Evolutionary conservation across 1,139 yeast genomes (phyloP), one percentile per base, ranked within the genome.

Genomic region (Hansenula lynferdii): DNA sequence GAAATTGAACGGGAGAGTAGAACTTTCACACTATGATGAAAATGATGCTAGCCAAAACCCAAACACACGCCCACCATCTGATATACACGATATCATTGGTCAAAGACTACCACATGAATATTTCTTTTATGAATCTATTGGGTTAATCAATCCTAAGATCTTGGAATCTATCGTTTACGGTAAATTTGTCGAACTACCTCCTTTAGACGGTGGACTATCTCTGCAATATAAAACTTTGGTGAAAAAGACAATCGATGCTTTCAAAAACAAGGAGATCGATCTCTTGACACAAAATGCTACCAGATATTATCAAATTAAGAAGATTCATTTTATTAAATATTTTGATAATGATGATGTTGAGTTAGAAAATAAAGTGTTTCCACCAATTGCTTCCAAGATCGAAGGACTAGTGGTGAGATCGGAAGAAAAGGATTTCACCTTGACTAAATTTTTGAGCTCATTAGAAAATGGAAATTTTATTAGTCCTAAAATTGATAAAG

Each of bases 31-130:
- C 15, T 58, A 57, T 34, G 60, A 51, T 34, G 44, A 32, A 36
- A 31, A 35, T 22, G 28, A 32, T n/a, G 31, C 25, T 28, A 27
- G 24, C 18, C 16, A 31, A 17, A 22, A 32, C 14, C 36, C 35
- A 10, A 96, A 96, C 5, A 28, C 34, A 4, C 31, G 38, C 14
- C 49, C 52, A 16, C 97, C 97, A 6, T 75, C 76, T 45, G 95
- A 89, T 58, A 69, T 86, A 18, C 95, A 86, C 55, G 92, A 83
- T 36, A 75, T 90, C 38, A 72, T 92, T 37, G 89, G 95, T 6
- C 90, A 85, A 58, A 75, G 94, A 54, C 68, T 92, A 39, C 96
- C 97, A 1, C 85, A 89, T 35, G 97, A 90, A 61, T 69, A 85
- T 34, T 82, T 79, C 55, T 87, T 83, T 56, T 92, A 89, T 60